Conservation (phyloP, 2,329 filamentous ascomycete genomes). For the Aspergillus fijiensis region DNA sequence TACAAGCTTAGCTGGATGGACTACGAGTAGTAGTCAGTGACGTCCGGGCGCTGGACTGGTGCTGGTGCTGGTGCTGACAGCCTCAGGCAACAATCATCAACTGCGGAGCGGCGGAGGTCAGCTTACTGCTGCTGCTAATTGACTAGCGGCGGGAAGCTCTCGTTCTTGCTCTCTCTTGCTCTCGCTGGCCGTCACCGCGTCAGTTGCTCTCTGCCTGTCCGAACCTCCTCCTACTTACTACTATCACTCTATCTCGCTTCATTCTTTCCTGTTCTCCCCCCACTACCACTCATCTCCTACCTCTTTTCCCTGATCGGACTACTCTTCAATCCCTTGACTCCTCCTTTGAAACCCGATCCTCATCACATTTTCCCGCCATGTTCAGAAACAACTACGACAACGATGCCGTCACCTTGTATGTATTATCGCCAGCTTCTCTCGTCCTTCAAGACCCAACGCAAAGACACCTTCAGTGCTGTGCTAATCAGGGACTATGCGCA, state of each 20-base stretch:
- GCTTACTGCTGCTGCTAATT: background rate
- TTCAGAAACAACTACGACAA: conserved; percentile 99
- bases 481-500: conserved; percentile 9
- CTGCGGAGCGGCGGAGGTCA: no score
- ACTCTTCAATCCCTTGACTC: background rate
- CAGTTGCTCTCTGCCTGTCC: conserved; percentile 35
- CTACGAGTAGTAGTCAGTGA: no score
- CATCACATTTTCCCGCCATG: conserved; percentile 55
- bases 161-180: conserved; percentile 1
- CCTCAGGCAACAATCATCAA: background rate
- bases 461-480: conserved; percentile 11
- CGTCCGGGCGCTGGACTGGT: conserved; percentile 13
- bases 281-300: conserved; percentile 10
- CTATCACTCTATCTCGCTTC: conserved; percentile 6
- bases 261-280: conserved; percentile 6
- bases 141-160: conserved; percentile 7
- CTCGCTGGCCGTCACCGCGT: conserved; percentile 29
- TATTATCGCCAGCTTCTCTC: conserved; percentile 40
- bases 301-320: background rate
- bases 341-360: conserved; percentile 1
- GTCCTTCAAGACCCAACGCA: conserved; percentile 14
- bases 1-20: conserved; percentile 29
- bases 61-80: background rate
- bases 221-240: conserved; percentile 15
- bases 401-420: conserved; percentile 97